Evolutionary conservation across 139 green algal species (phyloP).

Genomic region (Eudorina sp.): DNA sequence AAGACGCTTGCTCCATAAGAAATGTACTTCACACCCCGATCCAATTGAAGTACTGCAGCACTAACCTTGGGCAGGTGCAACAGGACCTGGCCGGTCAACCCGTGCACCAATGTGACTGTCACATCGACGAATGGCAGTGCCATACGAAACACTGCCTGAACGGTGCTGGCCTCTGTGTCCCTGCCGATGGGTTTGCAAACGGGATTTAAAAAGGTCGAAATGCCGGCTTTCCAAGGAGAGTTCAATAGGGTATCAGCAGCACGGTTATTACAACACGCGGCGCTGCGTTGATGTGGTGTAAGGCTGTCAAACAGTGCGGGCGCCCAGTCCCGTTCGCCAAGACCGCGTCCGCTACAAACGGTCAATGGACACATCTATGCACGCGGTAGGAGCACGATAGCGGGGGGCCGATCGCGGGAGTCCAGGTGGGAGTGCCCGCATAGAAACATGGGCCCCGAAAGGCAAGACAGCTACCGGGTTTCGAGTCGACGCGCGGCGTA

Average conservation of each 20-base stretch:
- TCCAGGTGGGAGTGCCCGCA: too few relatives aligned
- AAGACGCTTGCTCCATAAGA: too few relatives aligned
- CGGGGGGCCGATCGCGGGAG: too few relatives aligned
- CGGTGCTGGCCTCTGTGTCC: constrained; percentile 3
- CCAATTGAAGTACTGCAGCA: too few relatives aligned
- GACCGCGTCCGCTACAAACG: too few relatives aligned
- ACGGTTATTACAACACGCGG: not conserved
- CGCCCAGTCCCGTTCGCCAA: too few relatives aligned
- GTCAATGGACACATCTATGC: not conserved
- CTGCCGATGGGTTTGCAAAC: not conserved
- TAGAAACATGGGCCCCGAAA: not conserved
- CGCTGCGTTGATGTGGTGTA: too few relatives aligned
- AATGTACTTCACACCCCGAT: too few relatives aligned
- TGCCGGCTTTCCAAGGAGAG: too few relatives aligned
- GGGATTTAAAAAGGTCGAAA: too few relatives aligned
- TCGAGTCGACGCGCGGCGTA: not conserved
- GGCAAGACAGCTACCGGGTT: not conserved
- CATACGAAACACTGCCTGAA: constrained; percentile 28
- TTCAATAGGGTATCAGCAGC: not conserved
- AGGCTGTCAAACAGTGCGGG: too few relatives aligned
- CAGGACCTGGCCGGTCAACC: not conserved
- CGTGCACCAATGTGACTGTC: constrained; percentile 40
- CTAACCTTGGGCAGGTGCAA: constrained; percentile 32
- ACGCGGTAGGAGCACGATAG: not conserved
- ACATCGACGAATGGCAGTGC: constrained; percentile 35